These are phyloP conservation scores for Amanita polypyramis DNA, from an alignment of 768 basidiomycete species.

Conservation along the genomic window DNA sequence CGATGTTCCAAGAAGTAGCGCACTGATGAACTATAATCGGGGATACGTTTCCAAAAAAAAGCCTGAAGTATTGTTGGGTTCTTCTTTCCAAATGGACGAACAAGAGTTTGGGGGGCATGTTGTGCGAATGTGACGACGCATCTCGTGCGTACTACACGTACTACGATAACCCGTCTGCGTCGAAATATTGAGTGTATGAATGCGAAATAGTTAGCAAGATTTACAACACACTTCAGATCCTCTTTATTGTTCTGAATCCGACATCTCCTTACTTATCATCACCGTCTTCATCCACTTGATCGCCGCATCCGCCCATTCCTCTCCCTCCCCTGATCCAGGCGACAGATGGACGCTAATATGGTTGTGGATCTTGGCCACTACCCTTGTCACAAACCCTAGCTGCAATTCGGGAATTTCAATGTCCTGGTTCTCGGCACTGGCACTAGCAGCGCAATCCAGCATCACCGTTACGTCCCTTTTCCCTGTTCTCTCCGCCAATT, in stretches of 20 bases:
- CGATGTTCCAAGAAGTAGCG: no score
- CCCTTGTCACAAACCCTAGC: slow-evolving; percentile 16
- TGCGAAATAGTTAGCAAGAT: not conserved
- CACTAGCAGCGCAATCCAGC: not conserved
- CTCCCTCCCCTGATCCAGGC: slow-evolving; percentile 44
- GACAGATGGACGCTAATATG: slow-evolving; percentile 48
- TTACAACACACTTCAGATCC: not conserved
- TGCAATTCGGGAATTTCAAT: not conserved
- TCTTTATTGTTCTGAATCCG: not conserved
- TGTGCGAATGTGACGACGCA: no score
- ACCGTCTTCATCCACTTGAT: slow-evolving; percentile 23
- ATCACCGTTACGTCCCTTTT: slow-evolving; percentile 6
- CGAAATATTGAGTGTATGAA: no score
- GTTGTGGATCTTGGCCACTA: slow-evolving; percentile 45
- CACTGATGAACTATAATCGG: no score
- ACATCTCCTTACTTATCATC: not conserved
- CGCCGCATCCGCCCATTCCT: slow-evolving; percentile 49
- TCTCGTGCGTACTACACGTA: no score
- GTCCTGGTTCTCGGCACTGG: not conserved
- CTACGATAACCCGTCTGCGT: no score
- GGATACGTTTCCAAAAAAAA: no score
- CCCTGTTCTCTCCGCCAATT: slow-evolving; percentile 25
- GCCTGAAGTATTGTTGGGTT: no score
- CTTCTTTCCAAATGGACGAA: no score
- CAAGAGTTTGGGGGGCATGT: no score